Conservation (phyloP, 192 early-diverging fungal genomes). For the Allomyces macrogynus region DNA sequence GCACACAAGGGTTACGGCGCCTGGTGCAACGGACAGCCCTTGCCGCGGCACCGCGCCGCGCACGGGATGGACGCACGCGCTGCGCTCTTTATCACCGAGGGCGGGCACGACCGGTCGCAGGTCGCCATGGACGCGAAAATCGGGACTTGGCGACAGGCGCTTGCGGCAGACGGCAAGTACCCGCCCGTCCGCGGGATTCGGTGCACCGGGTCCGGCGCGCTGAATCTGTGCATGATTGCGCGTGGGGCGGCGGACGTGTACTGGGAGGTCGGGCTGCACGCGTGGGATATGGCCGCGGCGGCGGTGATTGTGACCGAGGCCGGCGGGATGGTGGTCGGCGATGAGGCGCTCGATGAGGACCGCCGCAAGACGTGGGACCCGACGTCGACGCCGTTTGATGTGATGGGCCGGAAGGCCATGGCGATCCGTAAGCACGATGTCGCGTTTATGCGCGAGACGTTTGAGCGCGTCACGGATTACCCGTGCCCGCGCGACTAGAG, state of each 20-base stretch:
- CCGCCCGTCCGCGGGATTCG: constrained; percentile 50
- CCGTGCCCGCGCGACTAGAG: too few species aligned
- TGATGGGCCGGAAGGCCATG: constrained; percentile 29
- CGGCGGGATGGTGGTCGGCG: constrained; percentile 56
- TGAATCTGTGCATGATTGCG: constrained; percentile 59
- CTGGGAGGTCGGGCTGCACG: constrained; percentile 65
- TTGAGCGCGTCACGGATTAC: too few species aligned
- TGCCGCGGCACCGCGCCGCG: constrained; percentile 35
- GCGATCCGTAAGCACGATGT: constrained; percentile 13
- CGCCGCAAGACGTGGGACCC: not conserved
- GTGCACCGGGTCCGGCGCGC: constrained; percentile 50
- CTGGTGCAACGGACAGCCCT: constrained; percentile 26
- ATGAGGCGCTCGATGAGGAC: constrained; percentile 11
- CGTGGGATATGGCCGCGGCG: constrained; percentile 82
- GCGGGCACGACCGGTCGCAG: constrained; percentile 46
- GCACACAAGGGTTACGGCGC: constrained; percentile 43
- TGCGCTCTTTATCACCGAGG: constrained; percentile 61
- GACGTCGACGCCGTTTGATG: constrained; percentile 8
- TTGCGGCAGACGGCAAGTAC: constrained; percentile 20
- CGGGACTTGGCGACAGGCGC: constrained; percentile 38
- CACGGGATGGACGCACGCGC: constrained; percentile 30
- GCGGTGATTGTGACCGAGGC: constrained; percentile 62
- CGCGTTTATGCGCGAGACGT: too few species aligned
- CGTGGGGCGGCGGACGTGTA: constrained; percentile 66
- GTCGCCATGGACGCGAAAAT: constrained; percentile 43